A percentile compares a stretch with the other conserved stretches of the same genome.
Conservation (phyloP, 129 eudicot genomes). For the Flaveria brownii region DNA sequence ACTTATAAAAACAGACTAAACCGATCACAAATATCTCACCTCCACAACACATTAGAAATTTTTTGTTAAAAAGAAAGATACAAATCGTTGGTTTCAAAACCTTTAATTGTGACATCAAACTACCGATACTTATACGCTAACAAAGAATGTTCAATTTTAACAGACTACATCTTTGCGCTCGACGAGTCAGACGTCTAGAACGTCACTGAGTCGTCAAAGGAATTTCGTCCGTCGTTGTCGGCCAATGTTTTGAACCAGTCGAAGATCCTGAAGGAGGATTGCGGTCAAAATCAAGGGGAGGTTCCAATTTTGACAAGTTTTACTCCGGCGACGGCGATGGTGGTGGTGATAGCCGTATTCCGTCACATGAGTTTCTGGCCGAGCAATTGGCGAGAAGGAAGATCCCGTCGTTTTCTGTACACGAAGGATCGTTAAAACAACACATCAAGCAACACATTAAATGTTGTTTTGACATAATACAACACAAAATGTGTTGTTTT, state of each 20-base stretch:
- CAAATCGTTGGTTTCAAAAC: background rate
- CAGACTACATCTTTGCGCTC: constrained; percentile 56
- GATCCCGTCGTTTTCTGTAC: constrained; percentile 52
- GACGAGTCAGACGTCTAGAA: constrained; percentile 78
- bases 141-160: background rate
- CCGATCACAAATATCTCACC: background rate
- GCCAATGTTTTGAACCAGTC: constrained; percentile 74
- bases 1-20: constrained; percentile 49
- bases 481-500: too few relatives aligned
- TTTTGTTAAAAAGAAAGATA: background rate
- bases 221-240: constrained; percentile 60
- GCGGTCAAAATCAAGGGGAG: constrained; percentile 45
- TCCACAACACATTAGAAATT: background rate
- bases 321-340: background rate
- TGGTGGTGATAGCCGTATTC: constrained; percentile 12
- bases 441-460: too few relatives aligned
- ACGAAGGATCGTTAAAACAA: constrained; percentile 46
- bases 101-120: constrained; percentile 58
- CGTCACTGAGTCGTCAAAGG: constrained; percentile 51
- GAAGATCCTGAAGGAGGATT: constrained; percentile 60
- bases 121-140: constrained; percentile 50
- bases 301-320: constrained; percentile 28
- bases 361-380: constrained; percentile 40
- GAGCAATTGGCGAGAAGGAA: constrained; percentile 24
- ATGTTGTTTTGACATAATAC: too few relatives aligned